These are phyloP conservation scores for Ceratobasidium sp. DNA, from an alignment of 1,284 basidiomycete genomes.

Conservation along the genomic window DNA sequence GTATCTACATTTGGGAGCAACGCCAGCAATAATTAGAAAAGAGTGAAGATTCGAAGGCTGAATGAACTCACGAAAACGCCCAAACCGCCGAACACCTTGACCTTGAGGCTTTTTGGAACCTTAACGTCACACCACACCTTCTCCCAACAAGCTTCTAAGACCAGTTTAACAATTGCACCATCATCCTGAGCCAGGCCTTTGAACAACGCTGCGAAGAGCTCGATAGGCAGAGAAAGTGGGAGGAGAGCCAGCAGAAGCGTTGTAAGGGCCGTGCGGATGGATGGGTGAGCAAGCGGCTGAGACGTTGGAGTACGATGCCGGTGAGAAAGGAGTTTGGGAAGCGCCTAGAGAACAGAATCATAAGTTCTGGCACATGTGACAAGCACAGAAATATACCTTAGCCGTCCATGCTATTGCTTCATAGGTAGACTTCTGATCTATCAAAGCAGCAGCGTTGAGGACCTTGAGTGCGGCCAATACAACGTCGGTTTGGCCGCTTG, in stretches of 20 bases:
- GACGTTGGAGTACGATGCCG: conserved; percentile 56
- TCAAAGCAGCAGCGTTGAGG: conserved; percentile 63
- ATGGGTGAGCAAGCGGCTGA: conserved; percentile 53
- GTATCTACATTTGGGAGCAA: conserved; percentile 60
- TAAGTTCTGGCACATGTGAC: background rate
- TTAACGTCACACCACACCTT: conserved; percentile 76
- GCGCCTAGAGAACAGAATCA: conserved; percentile 57
- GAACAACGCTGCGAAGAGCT: conserved; percentile 70
- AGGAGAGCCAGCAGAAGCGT: conserved; percentile 77
- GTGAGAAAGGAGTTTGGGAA: conserved; percentile 71
- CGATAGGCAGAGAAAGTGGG: conserved; percentile 71
- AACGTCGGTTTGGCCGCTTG: conserved; percentile 68
- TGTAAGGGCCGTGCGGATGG: conserved; percentile 76
- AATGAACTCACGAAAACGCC: conserved; percentile 17
- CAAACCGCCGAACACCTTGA: conserved; percentile 71
- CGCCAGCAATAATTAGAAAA: background rate
- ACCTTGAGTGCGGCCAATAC: conserved; percentile 72
- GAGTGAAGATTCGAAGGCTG: background rate
- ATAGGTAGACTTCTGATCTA: conserved; percentile 49
- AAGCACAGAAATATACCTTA: conserved; percentile 62
- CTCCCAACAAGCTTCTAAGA: conserved; percentile 74
- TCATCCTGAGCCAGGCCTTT: conserved; percentile 73
- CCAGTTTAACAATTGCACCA: conserved; percentile 63
- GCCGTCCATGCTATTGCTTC: conserved; percentile 79
- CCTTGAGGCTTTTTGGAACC: conserved; percentile 72